Conservation (phyloP, 495 filamentous ascomycete genomes). For the Xylaria palmicola region DNA sequence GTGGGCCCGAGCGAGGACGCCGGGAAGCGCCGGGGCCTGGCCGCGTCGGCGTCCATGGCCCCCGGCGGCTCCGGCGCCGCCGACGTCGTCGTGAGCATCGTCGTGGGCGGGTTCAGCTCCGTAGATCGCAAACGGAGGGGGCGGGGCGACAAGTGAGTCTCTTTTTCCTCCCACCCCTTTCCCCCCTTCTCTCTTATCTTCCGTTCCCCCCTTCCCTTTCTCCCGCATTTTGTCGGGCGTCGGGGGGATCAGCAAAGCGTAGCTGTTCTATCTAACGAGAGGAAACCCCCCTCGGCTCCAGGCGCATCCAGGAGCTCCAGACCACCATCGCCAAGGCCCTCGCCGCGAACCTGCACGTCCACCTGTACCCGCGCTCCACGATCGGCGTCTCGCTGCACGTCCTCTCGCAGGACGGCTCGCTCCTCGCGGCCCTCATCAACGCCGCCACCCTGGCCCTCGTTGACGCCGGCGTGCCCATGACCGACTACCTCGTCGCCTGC, state of each 20-base stretch:
- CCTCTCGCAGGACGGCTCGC: conserved; percentile 84
- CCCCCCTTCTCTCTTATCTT: not conserved
- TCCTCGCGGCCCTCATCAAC: conserved; percentile 88
- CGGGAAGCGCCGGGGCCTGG: conserved; percentile 35
- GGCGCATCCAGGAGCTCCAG: conserved; percentile 78
- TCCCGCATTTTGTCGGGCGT: no score
- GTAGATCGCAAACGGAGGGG: conserved; percentile 77
- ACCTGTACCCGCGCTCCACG: conserved; percentile 85
- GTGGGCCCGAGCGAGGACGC: conserved; percentile 70
- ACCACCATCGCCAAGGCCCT: conserved; percentile 73
- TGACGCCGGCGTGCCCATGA: conserved; percentile 94
- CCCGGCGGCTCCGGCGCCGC: conserved; percentile 47
- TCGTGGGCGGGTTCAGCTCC: conserved; percentile 82
- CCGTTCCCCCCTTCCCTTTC: no score
- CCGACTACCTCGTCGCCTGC: conserved; percentile 83
- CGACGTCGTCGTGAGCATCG: conserved; percentile 77
- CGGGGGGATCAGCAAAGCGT: no score
- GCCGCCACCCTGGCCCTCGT: conserved; percentile 89
- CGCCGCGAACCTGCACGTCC: conserved; percentile 69
- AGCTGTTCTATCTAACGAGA: not conserved
- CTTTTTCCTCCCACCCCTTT: not conserved
- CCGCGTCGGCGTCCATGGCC: conserved; percentile 44
- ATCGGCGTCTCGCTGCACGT: conserved; percentile 82
- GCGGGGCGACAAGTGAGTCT: conserved; percentile 72
- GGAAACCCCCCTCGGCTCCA: conserved; percentile 28